phyloP scores from a whole-genome alignment of 495 filamentous ascomycete genomes.

The Cercophora sp. region DNA sequence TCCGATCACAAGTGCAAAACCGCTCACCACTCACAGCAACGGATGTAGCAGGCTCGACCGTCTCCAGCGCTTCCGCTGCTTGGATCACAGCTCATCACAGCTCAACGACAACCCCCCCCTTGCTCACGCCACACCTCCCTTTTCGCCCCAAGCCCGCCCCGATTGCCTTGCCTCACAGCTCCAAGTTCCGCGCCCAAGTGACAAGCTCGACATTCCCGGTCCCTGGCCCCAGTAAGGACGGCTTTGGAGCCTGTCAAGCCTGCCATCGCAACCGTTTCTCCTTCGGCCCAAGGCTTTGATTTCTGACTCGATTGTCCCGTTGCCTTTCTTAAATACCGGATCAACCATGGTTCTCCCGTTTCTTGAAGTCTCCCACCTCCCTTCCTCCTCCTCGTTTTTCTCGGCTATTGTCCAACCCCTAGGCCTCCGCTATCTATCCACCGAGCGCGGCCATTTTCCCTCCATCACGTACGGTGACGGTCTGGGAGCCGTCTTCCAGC shows the following conservation, averaged over 20 bases:
- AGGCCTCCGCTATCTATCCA: conserved; percentile 63
- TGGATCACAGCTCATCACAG: conserved; percentile 14
- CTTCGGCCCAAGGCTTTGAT: too few species aligned
- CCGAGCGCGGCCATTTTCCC: conserved; percentile 32
- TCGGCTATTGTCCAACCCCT: conserved; percentile 70
- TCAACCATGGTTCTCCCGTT: conserved; percentile 35
- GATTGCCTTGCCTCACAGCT: conserved; percentile 6
- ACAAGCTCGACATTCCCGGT: background rate
- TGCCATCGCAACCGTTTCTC: background rate
- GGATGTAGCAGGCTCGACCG: too few species aligned
- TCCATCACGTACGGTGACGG: conserved; percentile 30
- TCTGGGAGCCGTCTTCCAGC: conserved; percentile 29
- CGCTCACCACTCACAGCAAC: background rate
- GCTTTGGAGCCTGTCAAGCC: background rate
- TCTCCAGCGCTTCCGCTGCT: conserved; percentile 20
- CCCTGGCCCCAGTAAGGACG: background rate
- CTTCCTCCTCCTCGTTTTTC: conserved; percentile 76
- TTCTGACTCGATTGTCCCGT: too few species aligned
- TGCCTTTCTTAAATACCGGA: too few species aligned
- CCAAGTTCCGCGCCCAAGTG: background rate
- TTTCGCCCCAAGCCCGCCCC: conserved; percentile 5
- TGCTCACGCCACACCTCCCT: conserved; percentile 13
- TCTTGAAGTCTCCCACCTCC: conserved; percentile 66
- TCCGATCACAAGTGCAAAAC: conserved; percentile 4
- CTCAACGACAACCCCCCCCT: conserved; percentile 7